Base-by-base conservation (phyloP, 345 rosid species). In the Kernera saxatilis region DNA sequence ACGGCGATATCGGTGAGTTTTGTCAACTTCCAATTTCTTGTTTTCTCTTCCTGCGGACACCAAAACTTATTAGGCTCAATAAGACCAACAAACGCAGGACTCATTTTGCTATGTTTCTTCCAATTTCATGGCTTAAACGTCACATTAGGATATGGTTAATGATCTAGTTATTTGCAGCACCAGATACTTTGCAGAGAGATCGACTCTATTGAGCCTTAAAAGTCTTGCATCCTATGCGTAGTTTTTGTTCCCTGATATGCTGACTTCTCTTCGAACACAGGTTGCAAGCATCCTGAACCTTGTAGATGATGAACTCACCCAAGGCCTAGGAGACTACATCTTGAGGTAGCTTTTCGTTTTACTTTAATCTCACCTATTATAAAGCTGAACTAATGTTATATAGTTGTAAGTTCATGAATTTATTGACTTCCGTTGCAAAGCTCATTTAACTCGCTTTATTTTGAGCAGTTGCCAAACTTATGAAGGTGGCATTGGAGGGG, bases 401-500 rank as follows among this genome's bases (percentile, higher is more conserved):
- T 46, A 55, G 52, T 57, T 48, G 13, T 18, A 61, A 61, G 26
- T 25, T 44, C 18, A 23, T 23, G 27, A 44, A 25, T 33, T 45
- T 2, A 13, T 64, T 14, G 35, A 17, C 45, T 52, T 56, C 2
- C 19, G 22, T 19, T 60, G 12, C n/a, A 27, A 55, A 44, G 44
- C 32, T 45, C 19, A 43, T 62, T 15, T 48, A 9, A 60, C 58
- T 64, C 48, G 17, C 67, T 62, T 39, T 40, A 46, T 73, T 69
- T 54, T 72, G 46, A 78, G 77, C 86, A 89, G 97, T 77, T 94
- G 95, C 82, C 99, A 94, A 83, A 94, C 97, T 70, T 89, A 88
- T 67, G 99, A 94, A 84, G 99, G 99, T 72, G 99, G 99, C 50
- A 89, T 94, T 79, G 86, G 88, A 21, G 99, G 96, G 78, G 99